These are phyloP conservation scores for Cunninghamia lanceolata DNA, from an alignment of 75 land plant genomes.

Conservation along the genomic window DNA sequence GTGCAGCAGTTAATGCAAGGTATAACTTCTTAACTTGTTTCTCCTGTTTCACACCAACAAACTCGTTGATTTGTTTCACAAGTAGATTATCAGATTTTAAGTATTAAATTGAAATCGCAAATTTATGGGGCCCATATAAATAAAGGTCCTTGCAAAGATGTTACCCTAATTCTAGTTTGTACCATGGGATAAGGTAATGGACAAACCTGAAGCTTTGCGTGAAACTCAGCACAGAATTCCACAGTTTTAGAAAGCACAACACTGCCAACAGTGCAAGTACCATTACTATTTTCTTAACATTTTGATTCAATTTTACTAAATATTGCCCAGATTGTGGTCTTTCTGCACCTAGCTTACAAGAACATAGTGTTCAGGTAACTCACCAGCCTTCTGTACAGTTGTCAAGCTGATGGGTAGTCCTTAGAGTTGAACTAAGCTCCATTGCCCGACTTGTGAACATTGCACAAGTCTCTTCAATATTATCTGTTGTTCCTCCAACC, in stretches of 20 bases:
- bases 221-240: slow-evolving; percentile 86
- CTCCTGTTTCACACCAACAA: slow-evolving; percentile 50
- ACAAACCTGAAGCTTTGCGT: slow-evolving; percentile 74
- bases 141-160: neutral
- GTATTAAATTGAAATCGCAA: neutral
- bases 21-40: slow-evolving; percentile 89
- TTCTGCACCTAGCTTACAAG: neutral
- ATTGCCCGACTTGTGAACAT: slow-evolving; percentile 86
- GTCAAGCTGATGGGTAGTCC: slow-evolving; percentile 95
- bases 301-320: neutral
- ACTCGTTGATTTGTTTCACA: neutral
- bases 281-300: neutral
- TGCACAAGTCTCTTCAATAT: slow-evolving; percentile 88
- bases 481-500: slow-evolving; percentile 96
- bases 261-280: slow-evolving; percentile 43
- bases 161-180: neutral
- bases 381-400: slow-evolving; percentile 99
- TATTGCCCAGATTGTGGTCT: neutral
- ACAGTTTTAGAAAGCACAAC: slow-evolving; percentile 85
- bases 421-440: slow-evolving; percentile 60
- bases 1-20: slow-evolving; percentile 87
- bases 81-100: neutral
- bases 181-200: slow-evolving; percentile 3
- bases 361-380: slow-evolving; percentile 12
- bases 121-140: neutral